These are phyloP conservation scores for Cordyceps cicadae DNA, from an alignment of 2,329 filamentous ascomycete species.

Conservation along the genomic window DNA sequence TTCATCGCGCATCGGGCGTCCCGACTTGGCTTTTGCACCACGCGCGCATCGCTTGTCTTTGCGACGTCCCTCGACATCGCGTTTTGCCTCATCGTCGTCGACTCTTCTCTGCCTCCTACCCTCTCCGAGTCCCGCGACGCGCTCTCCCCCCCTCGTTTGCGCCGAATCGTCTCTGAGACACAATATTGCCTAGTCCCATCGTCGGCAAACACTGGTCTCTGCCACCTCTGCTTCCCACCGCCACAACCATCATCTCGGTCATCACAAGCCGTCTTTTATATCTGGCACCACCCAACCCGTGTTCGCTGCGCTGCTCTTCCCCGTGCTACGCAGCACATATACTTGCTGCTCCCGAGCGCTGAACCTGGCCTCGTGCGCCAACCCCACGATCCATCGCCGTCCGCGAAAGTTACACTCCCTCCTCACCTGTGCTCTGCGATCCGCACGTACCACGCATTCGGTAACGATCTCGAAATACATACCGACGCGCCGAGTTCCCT, in stretches of 20 bases:
- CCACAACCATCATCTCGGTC: background rate
- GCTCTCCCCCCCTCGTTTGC: background rate
- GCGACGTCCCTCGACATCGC: background rate
- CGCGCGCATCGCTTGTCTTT: background rate
- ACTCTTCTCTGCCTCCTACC: background rate
- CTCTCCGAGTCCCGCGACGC: background rate
- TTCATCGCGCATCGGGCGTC: background rate
- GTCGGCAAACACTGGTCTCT: constrained; percentile 1
- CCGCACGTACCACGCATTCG: background rate
- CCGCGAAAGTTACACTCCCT: background rate
- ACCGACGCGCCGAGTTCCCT: background rate
- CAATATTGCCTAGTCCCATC: constrained; percentile 7
- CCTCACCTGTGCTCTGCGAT: background rate
- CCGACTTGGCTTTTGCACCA: constrained; percentile 1
- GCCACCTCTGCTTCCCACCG: background rate
- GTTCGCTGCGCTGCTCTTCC: background rate
- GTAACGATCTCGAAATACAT: background rate
- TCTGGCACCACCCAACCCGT: background rate
- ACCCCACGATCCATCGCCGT: constrained; percentile 4
- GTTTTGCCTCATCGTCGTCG: background rate
- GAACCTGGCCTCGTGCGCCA: constrained; percentile 7
- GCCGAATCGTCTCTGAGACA: constrained; percentile 8
- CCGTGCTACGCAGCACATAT: constrained; percentile 2
- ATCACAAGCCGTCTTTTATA: background rate
- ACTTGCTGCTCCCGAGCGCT: background rate